phyloP scores from a whole-genome alignment of 2,329 filamentous ascomycete species.

The Daldinia sp. region DNA sequence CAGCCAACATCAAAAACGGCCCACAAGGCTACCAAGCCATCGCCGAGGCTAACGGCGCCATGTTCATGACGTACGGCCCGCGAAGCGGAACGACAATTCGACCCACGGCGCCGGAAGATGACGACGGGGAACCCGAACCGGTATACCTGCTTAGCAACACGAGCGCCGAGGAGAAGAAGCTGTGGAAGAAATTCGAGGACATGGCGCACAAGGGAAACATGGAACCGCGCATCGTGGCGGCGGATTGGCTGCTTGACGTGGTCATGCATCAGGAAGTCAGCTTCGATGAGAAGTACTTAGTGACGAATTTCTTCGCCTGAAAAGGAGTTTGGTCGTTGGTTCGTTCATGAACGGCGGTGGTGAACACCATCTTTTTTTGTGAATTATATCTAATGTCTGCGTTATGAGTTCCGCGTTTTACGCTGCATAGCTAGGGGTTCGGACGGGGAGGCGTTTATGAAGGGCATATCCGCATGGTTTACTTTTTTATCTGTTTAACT shows the following conservation, averaged over 20 bases:
- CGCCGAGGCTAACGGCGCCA: conserved; percentile 87
- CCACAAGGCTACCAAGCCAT: conserved; percentile 88
- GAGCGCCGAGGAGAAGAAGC: conserved; percentile 72
- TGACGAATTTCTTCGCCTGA: conserved; percentile 58
- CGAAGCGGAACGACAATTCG: conserved; percentile 76
- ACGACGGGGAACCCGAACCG: conserved; percentile 74
- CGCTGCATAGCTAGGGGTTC: conserved; percentile 36
- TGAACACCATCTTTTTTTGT: conserved; percentile 2
- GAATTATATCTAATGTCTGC: conserved; percentile 22
- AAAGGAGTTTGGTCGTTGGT: not conserved
- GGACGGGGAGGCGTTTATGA: conserved; percentile 22
- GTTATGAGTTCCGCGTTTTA: conserved; percentile 26
- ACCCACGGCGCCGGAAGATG: conserved; percentile 71
- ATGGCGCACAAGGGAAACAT: conserved; percentile 84
- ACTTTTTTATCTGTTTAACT: not conserved
- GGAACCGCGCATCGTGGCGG: conserved; percentile 81
- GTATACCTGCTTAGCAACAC: conserved; percentile 85
- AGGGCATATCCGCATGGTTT: conserved; percentile 17
- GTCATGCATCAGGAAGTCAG: conserved; percentile 87
- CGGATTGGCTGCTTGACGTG: conserved; percentile 91
- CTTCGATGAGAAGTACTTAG: conserved; percentile 73
- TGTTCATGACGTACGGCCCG: conserved; percentile 81
- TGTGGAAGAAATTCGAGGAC: conserved; percentile 84
- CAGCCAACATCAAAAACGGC: conserved; percentile 81
- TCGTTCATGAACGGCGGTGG: not conserved